Evolutionary conservation across 1,284 basidiomycete genomes (phyloP), one percentile per base, ranked within the genome.

Genomic region (Inonotus obliquus): DNA sequence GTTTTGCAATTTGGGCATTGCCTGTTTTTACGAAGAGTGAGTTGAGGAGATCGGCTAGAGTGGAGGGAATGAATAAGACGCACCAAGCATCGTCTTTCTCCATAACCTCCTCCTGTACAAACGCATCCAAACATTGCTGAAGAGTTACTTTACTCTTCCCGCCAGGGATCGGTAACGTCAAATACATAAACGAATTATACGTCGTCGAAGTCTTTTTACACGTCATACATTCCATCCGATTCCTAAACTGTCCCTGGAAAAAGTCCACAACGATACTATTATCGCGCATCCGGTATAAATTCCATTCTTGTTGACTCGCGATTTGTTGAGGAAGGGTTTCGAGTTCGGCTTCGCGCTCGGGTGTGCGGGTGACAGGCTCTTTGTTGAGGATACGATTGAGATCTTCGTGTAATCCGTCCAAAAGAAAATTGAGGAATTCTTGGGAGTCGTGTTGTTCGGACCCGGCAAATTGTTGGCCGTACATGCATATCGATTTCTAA

Each of bases 161-260:
- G 14, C 81, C 78, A 0, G 96, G 95, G 58, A 99, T 87, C 1
- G 96, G 96, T 60, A 99, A 74, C 38, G 94, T 92, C 60, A 99
- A 82, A 68, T 97, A 96, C 82, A 98, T 98, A 77, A 99, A 99
- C 2, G 92, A 85, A 71, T 99, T 98, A 71, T 97, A 99, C 7
- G 96, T 98, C 4, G 95, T 98, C 29, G 94, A 97, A 2, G 96
- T 98, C 93, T 94, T 93, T 66, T 84, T 80, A 73, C 96, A 99
- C 4, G 91, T 96, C 70, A 95, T 72, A 72, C 96, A 99, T 69
- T 94, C 85, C 75, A 99, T 76, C 61, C 89, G 83, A 76, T 92
- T 98, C 66, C 93, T 80, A 73, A 98, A 98, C 75, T 98, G 96
- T 3, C 96, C 97, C 76, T 98, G 96, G 80, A 99, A 98, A 71